Conservation (phyloP, 1,284 basidiomycete species). For the Earliella scabrosa region DNA sequence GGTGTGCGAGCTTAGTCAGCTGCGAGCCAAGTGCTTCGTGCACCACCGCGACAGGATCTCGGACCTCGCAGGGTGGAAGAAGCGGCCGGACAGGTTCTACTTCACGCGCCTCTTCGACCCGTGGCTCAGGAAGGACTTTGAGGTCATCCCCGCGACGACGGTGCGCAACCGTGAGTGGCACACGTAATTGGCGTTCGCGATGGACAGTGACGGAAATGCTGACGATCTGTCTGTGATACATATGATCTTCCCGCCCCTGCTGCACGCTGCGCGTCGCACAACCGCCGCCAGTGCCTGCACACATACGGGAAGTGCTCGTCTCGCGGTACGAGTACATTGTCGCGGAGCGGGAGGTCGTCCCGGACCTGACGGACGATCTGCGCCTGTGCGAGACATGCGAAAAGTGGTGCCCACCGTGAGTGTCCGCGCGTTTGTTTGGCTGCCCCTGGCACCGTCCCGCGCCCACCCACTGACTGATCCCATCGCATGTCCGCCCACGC, state of each 20-base stretch:
- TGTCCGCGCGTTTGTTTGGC: constrained; percentile 26
- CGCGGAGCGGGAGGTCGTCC: constrained; percentile 90
- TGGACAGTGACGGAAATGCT: no score
- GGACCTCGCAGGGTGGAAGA: constrained; percentile 94
- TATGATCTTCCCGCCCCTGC: no score
- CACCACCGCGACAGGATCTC: constrained; percentile 94
- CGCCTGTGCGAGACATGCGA: constrained; percentile 87
- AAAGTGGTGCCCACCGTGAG: constrained; percentile 88
- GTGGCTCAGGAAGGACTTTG: constrained; percentile 98
- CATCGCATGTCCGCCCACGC: not conserved
- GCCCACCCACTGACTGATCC: constrained; percentile 8
- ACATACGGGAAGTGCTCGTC: constrained; percentile 78
- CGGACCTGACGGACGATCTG: constrained; percentile 87
- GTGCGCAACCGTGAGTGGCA: constrained; percentile 83
- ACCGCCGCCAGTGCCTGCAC: constrained; percentile 72
- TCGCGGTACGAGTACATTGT: constrained; percentile 94
- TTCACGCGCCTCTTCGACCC: constrained; percentile 95
- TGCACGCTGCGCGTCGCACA: no score
- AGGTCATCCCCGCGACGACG: constrained; percentile 87
- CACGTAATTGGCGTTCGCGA: not conserved
- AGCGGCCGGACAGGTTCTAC: constrained; percentile 93
- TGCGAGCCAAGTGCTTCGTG: constrained; percentile 91
- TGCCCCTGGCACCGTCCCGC: no score
- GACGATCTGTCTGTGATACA: no score
- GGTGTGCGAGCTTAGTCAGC: constrained; percentile 89